Percentiles rank a stretch among this genome's conserved stretches.
Conservation (phyloP, 192 early-diverging fungal genomes). For the Cetraspora pellucida region DNA sequence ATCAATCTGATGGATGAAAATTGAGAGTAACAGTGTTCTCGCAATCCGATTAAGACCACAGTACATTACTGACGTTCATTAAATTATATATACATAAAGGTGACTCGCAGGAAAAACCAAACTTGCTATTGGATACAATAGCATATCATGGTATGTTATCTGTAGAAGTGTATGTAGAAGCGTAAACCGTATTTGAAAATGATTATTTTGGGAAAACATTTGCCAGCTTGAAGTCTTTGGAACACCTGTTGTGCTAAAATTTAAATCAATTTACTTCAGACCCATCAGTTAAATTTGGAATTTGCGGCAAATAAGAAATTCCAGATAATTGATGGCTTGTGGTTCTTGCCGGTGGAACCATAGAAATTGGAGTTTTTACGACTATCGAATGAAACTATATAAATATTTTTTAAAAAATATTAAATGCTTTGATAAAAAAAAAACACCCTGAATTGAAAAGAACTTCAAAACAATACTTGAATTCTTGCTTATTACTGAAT, state of each 20-base stretch:
- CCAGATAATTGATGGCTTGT: background rate
- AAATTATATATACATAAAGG: no score
- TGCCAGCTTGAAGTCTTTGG: background rate
- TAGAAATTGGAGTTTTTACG: slow-evolving; percentile 23
- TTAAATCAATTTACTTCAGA: background rate
- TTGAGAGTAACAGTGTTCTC: no score
- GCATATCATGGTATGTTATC: no score
- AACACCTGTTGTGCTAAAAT: background rate
- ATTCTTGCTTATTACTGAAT: no score
- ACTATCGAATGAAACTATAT: slow-evolving; percentile 9
- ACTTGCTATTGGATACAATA: no score
- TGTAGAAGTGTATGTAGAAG: no score
- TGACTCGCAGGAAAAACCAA: no score
- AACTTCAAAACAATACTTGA: background rate
- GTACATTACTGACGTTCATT: no score
- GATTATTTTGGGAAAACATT: background rate
- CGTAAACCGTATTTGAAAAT: background rate
- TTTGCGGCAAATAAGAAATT: background rate
- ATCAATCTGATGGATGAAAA: no score
- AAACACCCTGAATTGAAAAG: no score
- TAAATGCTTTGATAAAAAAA: no score
- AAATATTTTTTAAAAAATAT: background rate
- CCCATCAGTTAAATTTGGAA: slow-evolving; percentile 4
- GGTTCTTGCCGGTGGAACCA: background rate
- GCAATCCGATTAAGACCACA: no score